These are phyloP conservation scores for Skeletonema tropicum DNA, from an alignment of 108 stramenopile species.

Conservation along the genomic window DNA sequence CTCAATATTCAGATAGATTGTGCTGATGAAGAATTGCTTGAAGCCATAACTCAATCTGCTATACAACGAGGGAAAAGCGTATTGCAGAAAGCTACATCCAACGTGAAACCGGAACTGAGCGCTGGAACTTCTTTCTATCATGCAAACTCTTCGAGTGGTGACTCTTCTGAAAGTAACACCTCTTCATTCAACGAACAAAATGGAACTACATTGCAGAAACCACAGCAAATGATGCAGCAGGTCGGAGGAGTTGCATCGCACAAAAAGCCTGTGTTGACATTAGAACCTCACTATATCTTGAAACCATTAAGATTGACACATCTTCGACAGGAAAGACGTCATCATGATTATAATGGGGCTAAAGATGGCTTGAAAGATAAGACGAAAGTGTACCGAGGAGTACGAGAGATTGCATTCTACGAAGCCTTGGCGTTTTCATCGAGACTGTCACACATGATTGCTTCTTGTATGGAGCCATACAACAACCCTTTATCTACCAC, in stretches of 20 bases:
- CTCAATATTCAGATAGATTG: slow-evolving; percentile 24
- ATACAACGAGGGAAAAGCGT: slow-evolving; percentile 17
- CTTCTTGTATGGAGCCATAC: not conserved
- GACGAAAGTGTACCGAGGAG: slow-evolving; percentile 65
- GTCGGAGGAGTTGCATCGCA: slow-evolving; percentile 68
- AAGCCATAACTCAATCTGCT: slow-evolving; percentile 22
- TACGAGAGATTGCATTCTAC: slow-evolving; percentile 85
- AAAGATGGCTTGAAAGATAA: slow-evolving; percentile 18
- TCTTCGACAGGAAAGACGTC: not conserved
- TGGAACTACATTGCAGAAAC: not conserved
- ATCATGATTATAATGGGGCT: not conserved
- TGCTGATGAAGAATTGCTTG: slow-evolving; percentile 16
- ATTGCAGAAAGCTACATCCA: not conserved
- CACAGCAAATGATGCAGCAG: slow-evolving; percentile 54
- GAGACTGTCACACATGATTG: not conserved
- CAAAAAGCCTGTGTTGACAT: slow-evolving; percentile 60
- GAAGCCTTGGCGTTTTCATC: slow-evolving; percentile 55
- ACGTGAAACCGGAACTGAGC: not conserved
- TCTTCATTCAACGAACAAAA: not conserved
- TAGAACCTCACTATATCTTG: slow-evolving; percentile 71
- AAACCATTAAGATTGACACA: slow-evolving; percentile 62
- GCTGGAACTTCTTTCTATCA: not conserved
- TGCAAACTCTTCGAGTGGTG: slow-evolving; percentile 1
- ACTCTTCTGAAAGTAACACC: slow-evolving; percentile 9
- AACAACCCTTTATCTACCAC: slow-evolving; percentile 1